These are phyloP conservation scores for Bassia scoparia DNA, from an alignment of 148 eudicot species.

Conservation along the genomic window DNA sequence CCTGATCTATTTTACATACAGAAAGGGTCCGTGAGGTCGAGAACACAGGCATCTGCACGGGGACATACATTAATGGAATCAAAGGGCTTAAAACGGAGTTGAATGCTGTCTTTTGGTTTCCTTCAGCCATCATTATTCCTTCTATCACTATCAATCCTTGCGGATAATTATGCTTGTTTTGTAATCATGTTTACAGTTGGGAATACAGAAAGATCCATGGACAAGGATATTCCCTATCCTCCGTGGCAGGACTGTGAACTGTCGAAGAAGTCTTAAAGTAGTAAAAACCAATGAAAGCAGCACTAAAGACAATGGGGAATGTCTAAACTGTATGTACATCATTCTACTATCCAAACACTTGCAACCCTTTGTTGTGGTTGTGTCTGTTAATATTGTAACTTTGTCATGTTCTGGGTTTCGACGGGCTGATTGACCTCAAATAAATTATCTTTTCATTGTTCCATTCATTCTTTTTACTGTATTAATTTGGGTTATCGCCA, in stretches of 20 bases:
- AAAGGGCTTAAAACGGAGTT: constrained; percentile 69
- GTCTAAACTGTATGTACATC: not conserved
- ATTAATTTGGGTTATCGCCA: too few relatives aligned
- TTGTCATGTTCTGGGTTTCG: not conserved
- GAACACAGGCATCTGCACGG: constrained; percentile 77
- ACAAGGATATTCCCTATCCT: constrained; percentile 65
- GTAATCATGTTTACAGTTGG: constrained; percentile 48
- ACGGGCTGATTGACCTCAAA: not conserved
- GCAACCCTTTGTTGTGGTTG: not conserved
- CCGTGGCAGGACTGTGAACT: constrained; percentile 84
- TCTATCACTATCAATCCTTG: not conserved
- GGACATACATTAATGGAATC: constrained; percentile 89
- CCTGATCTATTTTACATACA: constrained; percentile 90
- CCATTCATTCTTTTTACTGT: too few relatives aligned
- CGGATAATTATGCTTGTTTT: not conserved
- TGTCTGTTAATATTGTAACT: constrained; percentile 10
- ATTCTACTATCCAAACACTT: not conserved
- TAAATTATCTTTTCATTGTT: not conserved
- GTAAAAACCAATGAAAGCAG: constrained; percentile 61
- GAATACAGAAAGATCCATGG: constrained; percentile 88
- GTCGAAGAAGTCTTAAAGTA: constrained; percentile 57
- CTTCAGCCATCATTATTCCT: not conserved
- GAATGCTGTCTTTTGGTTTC: not conserved
- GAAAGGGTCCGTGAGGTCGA: constrained; percentile 88
- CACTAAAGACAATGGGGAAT: constrained; percentile 35